phyloP scores from a whole-genome alignment of 2,329 filamentous ascomycete genomes.

The Colletotrichum lentis region DNA sequence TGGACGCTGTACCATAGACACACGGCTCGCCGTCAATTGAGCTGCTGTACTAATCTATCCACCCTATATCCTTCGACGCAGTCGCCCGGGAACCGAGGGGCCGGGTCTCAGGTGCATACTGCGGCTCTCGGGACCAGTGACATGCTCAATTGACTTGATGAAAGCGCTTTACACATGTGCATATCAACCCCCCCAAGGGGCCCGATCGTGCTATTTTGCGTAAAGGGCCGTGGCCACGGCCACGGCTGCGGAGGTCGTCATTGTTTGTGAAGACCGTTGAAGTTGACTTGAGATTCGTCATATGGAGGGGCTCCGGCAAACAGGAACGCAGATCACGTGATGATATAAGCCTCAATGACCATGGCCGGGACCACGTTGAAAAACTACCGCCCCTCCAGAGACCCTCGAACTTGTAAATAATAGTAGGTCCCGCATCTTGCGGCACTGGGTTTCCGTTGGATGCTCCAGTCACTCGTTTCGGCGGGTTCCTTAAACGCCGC shows the following conservation, averaged over 20 bases:
- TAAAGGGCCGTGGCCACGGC: no score
- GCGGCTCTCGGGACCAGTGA: background rate
- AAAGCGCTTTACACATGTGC: no score
- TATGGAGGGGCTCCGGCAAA: background rate
- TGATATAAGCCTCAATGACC: background rate
- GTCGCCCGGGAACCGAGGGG: background rate
- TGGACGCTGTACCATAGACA: slow-evolving; percentile 40
- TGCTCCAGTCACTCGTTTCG: background rate
- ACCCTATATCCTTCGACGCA: background rate
- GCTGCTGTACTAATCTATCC: slow-evolving; percentile 31
- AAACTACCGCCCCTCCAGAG: no score
- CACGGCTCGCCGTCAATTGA: slow-evolving; percentile 37
- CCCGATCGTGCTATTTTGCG: background rate
- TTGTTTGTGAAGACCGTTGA: background rate
- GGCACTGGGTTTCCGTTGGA: no score
- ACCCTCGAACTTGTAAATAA: background rate
- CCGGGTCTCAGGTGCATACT: background rate
- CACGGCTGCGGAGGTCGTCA: background rate
- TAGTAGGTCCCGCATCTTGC: background rate
- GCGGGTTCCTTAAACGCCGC: slow-evolving; percentile 1
- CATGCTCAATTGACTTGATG: background rate
- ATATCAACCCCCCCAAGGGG: no score
- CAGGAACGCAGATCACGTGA: background rate
- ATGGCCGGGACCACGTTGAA: no score
- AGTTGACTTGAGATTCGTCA: background rate